Evolutionary conservation across 108 stramenopile genomes (phyloP).

Genomic region (Skeletonema potamos): DNA sequence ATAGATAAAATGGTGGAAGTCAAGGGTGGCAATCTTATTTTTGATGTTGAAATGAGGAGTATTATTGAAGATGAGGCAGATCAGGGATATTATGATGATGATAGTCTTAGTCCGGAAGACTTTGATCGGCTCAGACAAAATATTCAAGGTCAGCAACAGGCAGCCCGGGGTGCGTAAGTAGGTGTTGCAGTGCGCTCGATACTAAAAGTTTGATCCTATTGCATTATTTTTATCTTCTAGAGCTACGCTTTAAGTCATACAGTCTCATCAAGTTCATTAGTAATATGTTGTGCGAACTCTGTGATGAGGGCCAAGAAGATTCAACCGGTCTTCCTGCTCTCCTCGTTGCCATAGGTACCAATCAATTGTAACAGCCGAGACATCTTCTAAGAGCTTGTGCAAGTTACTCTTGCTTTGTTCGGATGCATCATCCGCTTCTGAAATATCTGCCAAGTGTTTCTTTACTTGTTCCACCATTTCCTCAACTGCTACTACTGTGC

Average conservation of each 20-base stretch:
- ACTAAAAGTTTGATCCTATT: no score
- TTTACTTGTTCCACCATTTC: slow-evolving; percentile 63
- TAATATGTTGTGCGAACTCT: slow-evolving; percentile 80
- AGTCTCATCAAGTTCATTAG: slow-evolving; percentile 26
- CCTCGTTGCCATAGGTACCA: slow-evolving; percentile 90
- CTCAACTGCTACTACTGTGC: slow-evolving; percentile 88
- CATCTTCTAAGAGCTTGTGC: slow-evolving; percentile 30
- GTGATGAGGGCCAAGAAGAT: slow-evolving; percentile 69
- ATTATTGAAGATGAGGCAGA: slow-evolving; percentile 84
- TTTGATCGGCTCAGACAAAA: slow-evolving; percentile 53
- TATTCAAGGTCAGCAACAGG: slow-evolving; percentile 34
- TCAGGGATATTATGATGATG: slow-evolving; percentile 88
- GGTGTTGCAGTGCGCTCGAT: no score
- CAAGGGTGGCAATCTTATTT: slow-evolving; percentile 71
- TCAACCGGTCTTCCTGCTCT: slow-evolving; percentile 65
- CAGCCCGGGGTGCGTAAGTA: slow-evolving; percentile 4
- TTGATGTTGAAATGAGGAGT: slow-evolving; percentile 65
- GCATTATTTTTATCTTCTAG: no score
- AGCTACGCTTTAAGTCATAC: no score
- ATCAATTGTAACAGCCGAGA: slow-evolving; percentile 80
- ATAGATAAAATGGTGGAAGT: slow-evolving; percentile 73
- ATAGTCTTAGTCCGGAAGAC: slow-evolving; percentile 57
- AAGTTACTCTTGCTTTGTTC: slow-evolving; percentile 5
- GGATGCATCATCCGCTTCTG: background rate
- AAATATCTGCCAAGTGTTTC: slow-evolving; percentile 3